Conservation (phyloP, 768 basidiomycete species). For the Daedaleopsis nitida region DNA sequence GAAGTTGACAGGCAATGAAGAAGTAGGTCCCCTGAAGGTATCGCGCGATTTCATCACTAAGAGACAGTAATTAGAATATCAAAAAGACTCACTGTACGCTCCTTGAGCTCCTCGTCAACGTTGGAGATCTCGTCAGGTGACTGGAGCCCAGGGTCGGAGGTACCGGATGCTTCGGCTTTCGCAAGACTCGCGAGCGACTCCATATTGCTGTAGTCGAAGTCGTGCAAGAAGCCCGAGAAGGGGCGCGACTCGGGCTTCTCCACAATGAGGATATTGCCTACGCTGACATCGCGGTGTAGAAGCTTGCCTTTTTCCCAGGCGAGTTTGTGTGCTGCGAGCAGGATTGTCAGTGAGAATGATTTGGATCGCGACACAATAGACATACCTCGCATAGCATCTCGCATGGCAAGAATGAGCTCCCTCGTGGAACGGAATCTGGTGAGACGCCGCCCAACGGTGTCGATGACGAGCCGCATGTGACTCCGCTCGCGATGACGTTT, state of each 20-base stretch:
- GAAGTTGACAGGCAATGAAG: slow-evolving; percentile 3
- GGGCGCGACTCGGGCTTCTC: neutral
- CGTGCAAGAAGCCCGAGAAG: slow-evolving; percentile 12
- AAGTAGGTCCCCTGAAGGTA: slow-evolving; percentile 1
- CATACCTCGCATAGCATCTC: slow-evolving; percentile 10
- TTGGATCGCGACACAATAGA: neutral
- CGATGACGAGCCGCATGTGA: slow-evolving; percentile 16
- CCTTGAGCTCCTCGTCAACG: too few relatives aligned
- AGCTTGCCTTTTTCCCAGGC: neutral
- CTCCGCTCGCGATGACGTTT: slow-evolving; percentile 7
- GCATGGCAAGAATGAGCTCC: slow-evolving; percentile 4
- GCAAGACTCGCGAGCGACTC: too few relatives aligned
- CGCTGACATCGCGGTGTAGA: neutral
- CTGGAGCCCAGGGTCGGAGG: too few relatives aligned
- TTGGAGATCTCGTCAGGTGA: too few relatives aligned
- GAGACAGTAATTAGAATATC: too few relatives aligned
- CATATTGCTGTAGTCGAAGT: slow-evolving; percentile 19
- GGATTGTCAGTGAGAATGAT: neutral
- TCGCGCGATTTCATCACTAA: neutral
- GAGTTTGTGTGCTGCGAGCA: neutral
- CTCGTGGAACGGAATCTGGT: slow-evolving; percentile 8
- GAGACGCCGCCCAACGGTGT: slow-evolving; percentile 9
- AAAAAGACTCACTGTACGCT: too few relatives aligned
- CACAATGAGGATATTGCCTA: neutral
- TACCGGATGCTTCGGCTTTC: too few relatives aligned